Base-by-base conservation (phyloP, 1,284 basidiomycete genomes). In the Volvariella surrecta region DNA sequence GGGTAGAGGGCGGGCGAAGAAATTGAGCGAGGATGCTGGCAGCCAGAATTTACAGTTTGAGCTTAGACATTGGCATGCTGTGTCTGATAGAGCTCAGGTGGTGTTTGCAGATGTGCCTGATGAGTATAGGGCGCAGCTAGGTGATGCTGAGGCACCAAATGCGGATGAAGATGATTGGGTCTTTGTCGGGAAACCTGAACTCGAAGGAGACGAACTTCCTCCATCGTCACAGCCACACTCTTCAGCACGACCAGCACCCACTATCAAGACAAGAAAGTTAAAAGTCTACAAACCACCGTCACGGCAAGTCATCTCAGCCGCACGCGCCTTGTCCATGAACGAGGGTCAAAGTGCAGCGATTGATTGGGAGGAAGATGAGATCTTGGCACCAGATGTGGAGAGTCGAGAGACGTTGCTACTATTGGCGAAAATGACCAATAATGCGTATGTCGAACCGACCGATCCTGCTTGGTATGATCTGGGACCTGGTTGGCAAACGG, bases 351-450 rank as follows among this genome's bases (percentile, higher is more conserved):
- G 63, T 45, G 59, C 65, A 39, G 18, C 16, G 15, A 3, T 28
- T 37, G 58, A 64, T 3, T 89, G 86, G 85, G 68, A 76, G 8
- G 74, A 78, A 54, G 73, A 78, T 9, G 75, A 78, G 45, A 59
- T 82, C 2, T 22, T 61, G 3, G 79, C 66, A 0, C 86, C 85
- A n/a, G 78, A 98, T 58, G 72, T 89, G 11, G 77, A 82, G 39
- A 79, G 79, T 49, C 73, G 90, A 13, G 75, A 84, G 49, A 89
- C 90, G 1, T 64, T 99, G 17, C 70, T 89, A 10, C 68, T 79
- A 20, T 73, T 99, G 32, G 95, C 93, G 16, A 96, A 92, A 73
- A 97, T 99, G 89, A 79, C 90, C 20, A 87, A 82, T 52, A 90
- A 96, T 57, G 93, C 96, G 24, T 98, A 97, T 63, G 62, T 83